These are phyloP conservation scores for Huiozyma sinensis DNA, from an alignment of 805 yeast genomes.

Conservation along the genomic window DNA sequence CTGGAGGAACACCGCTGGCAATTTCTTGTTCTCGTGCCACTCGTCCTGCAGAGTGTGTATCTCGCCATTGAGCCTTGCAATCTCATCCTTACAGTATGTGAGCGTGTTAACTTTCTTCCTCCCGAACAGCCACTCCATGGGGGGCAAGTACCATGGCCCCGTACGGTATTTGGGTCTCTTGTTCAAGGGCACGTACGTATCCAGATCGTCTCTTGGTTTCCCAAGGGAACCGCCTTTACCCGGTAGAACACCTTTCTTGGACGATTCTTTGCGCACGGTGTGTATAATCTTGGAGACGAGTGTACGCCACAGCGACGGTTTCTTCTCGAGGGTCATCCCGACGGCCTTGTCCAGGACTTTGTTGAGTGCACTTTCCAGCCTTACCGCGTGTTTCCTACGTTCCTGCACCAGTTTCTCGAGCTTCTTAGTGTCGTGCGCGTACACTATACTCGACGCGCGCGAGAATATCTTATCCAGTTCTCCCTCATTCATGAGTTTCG, in stretches of 20 bases:
- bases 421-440: slow-evolving; percentile 51
- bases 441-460: slow-evolving; percentile 46
- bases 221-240: slow-evolving; percentile 26
- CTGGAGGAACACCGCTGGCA: slow-evolving; percentile 68
- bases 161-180: slow-evolving; percentile 80
- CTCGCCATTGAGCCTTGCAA: slow-evolving; percentile 58
- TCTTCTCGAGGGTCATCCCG: slow-evolving; percentile 45
- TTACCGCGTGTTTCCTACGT: slow-evolving; percentile 47
- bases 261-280: slow-evolving; percentile 25
- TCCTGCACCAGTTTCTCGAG: slow-evolving; percentile 49
- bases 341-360: slow-evolving; percentile 50
- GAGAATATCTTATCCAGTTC: slow-evolving; percentile 53
- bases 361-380: slow-evolving; percentile 58
- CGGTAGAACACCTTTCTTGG: slow-evolving; percentile 28
- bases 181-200: slow-evolving; percentile 53
- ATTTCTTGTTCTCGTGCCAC: slow-evolving; percentile 40
- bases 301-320: too few species aligned
- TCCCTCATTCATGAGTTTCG: slow-evolving; percentile 36
- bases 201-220: slow-evolving; percentile 45
- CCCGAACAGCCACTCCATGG: slow-evolving; percentile 32
- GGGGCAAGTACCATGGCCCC: slow-evolving; percentile 30
- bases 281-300: too few species aligned
- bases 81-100: slow-evolving; percentile 53
- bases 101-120: slow-evolving; percentile 84
- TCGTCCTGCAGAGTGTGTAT: slow-evolving; percentile 48